Base-by-base conservation (phyloP, 805 yeast genomes). In the Dipodascus geniculatus region DNA sequence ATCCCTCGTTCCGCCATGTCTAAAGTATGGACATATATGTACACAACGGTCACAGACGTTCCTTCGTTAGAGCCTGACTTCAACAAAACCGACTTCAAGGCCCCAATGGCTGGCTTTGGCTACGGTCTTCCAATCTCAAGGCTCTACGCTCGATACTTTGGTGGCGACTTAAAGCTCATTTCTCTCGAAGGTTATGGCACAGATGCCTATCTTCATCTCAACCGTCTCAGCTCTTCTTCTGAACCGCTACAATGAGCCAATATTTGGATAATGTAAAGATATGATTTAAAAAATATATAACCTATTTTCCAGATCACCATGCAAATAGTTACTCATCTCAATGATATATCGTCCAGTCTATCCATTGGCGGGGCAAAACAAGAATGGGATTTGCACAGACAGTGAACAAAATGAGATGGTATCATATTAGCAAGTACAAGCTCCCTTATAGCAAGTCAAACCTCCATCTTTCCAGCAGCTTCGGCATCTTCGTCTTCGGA, bases 121-220 rank as follows among this genome's bases (percentile, higher is more conserved):
- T 90, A 88, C 63, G 96, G 96, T 0, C 74, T 88, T 61, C 96
- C 96, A 1, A 81, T 89, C 53, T 83, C 93, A 49, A 70, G 96
- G 55, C 74, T 88, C 42, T 89, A 89, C 60, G 90, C 96, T 1
- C 81, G 90, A 58, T 88, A 88, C 66, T 88, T 89, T 65, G 95
- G 96, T 3, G 96, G 96, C 2, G 96, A 89, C 62, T 76, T 88
- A 67, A 85, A 84, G 63, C 74, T 89, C 62, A 88, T 87, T 54
- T 80, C 88, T 33, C 87, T 89, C 95, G 96, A 88, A 68, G 96
- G 96, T 6, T 87, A 88, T 63, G 96, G 96, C 14, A 88, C 96
- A 0, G 96, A 88, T 65, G 96, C 86, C 1, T 89, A 88, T 62
- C 68, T 89, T 63, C 96, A 89, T 69, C 73, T 88, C 65, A 89